Evolutionary conservation across 805 yeast species (phyloP), one percentile per base, ranked within the genome.

Genomic region (Ogataea populi-albae): DNA sequence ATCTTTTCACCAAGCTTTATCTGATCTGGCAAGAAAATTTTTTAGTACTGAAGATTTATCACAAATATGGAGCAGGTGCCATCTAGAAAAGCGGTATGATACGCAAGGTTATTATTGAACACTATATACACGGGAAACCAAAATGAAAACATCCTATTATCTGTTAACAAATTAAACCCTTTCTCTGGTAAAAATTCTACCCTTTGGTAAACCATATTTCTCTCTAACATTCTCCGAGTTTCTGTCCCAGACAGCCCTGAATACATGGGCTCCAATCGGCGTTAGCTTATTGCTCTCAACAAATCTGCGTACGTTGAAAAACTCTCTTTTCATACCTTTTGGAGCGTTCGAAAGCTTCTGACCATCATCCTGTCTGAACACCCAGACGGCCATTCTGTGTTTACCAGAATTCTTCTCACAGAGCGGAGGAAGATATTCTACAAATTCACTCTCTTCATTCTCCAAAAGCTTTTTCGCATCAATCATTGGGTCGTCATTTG

Each of bases 221-320:
- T 70, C 74, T 61, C 98, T 79, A 18, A 89, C 81, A 3, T 56
- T 58, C 20, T 71, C 71, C 28, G 86, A 83, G 49, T 81, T 75
- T 50, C 85, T 66, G 61, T 93, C 98, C 78, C 82, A 91, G 26
- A 62, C 67, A 47, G 81, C 78, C 71, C 98, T 79, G 91, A 95
- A 91, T 30, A 86, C 71, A 58, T 87, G 95, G 2, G 95, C 96
- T 18, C 98, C 97, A 31, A 89, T 77, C 1, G 97, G 77, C n/a
- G 66, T 65, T 47, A 93, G 71, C 4, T 67, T 57, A 59, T 84
- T 57, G 3, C 61, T 44, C 3, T 62, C 67, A 11, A 69, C 84
- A 59, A 87, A 89, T 5, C 54, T 50, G 57, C 98, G 77, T 43
- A 91, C 79, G 51, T 86, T 76, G 55, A 91, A 91, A 37, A 65